Percentiles rank a stretch among this genome's conserved stretches.
These are phyloP conservation scores for Neurospora intermedia DNA, from an alignment of 495 filamentous ascomycete species.

Conservation along the genomic window DNA sequence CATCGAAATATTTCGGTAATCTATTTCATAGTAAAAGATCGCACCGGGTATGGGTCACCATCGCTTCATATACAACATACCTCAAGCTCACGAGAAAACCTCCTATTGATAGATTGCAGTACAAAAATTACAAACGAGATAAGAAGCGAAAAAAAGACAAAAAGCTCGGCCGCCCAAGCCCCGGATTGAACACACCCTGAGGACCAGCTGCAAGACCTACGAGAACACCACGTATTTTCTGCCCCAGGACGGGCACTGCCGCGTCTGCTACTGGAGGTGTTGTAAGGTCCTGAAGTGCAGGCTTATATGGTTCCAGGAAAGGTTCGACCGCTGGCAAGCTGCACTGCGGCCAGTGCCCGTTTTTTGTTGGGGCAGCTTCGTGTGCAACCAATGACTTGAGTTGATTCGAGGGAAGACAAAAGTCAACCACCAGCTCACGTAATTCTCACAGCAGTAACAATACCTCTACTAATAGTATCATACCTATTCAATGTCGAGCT, in stretches of 20 bases:
- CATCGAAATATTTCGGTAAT: not conserved
- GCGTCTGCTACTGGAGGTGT: not conserved
- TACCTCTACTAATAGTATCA: no score
- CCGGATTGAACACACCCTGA: not conserved
- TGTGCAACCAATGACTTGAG: not conserved
- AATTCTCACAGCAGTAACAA: not conserved
- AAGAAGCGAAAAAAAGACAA: not conserved
- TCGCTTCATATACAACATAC: no score
- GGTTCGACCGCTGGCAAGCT: not conserved
- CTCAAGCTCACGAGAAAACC: no score
- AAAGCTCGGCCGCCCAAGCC: not conserved
- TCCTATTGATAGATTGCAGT: not conserved
- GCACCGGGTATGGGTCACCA: no score
- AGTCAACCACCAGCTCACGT: not conserved
- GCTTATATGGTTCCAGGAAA: not conserved
- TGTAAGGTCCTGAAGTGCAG: not conserved
- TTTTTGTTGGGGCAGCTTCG: not conserved
- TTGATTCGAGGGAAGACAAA: not conserved
- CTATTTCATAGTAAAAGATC: no score
- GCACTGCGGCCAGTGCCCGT: not conserved
- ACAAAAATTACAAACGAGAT: not conserved
- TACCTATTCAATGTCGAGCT: not conserved
- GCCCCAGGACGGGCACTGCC: not conserved
- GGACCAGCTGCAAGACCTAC: not conserved
- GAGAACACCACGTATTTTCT: not conserved